A percentile compares a stretch with the other conserved stretches of the same genome.
phyloP scores from a whole-genome alignment of 2,329 filamentous ascomycete species.

The Colletotrichum euphorbiae region DNA sequence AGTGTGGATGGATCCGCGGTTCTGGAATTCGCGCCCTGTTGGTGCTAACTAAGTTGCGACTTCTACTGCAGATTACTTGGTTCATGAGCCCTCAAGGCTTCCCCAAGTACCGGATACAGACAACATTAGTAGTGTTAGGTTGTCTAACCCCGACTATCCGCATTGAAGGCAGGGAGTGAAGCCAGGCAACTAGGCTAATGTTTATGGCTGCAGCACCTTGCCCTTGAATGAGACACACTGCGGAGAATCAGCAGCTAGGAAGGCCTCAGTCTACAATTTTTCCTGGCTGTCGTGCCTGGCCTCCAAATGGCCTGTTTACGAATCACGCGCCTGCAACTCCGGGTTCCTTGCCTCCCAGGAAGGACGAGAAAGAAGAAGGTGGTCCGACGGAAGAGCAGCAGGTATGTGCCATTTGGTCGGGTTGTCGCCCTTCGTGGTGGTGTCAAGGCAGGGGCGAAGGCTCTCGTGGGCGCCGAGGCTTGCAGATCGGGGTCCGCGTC shows the following conservation, averaged over 20 bases:
- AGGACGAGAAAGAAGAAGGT: not conserved
- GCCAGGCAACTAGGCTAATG: not conserved
- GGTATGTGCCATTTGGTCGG: not conserved
- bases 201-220: not conserved
- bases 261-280: not conserved
- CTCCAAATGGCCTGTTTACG: not conserved
- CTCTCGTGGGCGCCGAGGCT: not conserved
- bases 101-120: not conserved
- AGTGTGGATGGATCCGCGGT: conserved; percentile 24
- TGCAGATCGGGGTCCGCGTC: not conserved
- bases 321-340: not conserved
- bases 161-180: not conserved
- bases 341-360: conserved; percentile 14
- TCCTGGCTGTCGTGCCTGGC: not conserved
- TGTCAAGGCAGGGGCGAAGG: not conserved
- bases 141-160: not conserved
- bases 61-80: not conserved
- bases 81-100: not conserved
- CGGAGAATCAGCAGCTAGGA: no score
- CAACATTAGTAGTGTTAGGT: not conserved
- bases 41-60: not conserved
- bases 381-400: no score
- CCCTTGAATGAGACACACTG: no score
- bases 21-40: not conserved
- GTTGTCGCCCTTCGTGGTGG: not conserved